Conservation (phyloP, 352 stramenopile genomes). For the Globisporangium paddicum region DNA sequence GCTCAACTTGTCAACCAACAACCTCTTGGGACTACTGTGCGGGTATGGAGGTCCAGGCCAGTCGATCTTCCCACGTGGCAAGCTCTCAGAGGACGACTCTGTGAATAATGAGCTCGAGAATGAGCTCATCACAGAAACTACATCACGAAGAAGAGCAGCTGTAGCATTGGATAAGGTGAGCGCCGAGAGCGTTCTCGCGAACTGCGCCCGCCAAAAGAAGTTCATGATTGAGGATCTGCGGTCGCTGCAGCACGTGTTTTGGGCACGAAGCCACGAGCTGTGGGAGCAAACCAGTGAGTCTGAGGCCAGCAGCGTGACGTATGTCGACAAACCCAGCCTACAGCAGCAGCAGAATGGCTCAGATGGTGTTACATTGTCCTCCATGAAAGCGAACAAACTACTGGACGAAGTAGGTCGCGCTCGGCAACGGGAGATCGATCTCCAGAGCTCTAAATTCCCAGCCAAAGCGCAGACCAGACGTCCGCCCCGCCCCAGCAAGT, state of each 20-base stretch:
- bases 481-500: not conserved
- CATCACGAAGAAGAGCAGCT: not conserved
- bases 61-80: not conserved
- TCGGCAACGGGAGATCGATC: conserved; percentile 9
- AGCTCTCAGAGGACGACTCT: not conserved
- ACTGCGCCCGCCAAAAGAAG: conserved; percentile 27
- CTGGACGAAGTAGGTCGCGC: conserved; percentile 12
- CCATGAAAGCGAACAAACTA: conserved; percentile 1
- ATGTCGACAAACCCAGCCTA: not conserved
- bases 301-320: not conserved
- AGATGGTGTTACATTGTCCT: not conserved
- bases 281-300: conserved; percentile 14
- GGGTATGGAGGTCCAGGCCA: not conserved
- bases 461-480: not conserved
- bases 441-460: conserved; percentile 1
- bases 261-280: conserved; percentile 17
- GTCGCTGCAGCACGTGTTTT: conserved; percentile 29
- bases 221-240: conserved; percentile 27
- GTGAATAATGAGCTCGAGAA: not conserved
- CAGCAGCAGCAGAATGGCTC: not conserved
- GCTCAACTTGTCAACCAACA: not conserved
- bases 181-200: conserved; percentile 24
- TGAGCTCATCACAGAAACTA: not conserved
- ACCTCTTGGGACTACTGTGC: not conserved
- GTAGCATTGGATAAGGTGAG: not conserved